Base-by-base conservation (phyloP, 345 rosid genomes). In the Cardamine resedifolia region DNA sequence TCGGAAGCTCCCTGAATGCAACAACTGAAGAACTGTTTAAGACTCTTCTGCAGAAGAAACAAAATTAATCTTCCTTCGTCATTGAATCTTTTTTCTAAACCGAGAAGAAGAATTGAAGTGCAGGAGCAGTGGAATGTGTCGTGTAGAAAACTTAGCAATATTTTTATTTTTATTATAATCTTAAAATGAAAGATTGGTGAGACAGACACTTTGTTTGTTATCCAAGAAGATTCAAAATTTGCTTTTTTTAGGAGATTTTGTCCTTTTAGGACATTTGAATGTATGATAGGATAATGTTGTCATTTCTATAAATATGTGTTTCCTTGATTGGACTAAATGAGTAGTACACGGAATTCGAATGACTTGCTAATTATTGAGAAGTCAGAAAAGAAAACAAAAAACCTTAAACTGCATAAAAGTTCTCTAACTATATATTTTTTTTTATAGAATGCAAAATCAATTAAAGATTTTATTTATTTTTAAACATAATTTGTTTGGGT, bases 1-100 rank as follows among this genome's bases (percentile, higher is more conserved):
- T 57, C 86, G 94, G 47, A 91, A 85, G 80, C 65, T 44, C 53
- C 79, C 78, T 10, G 70, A 75, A 58, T 24, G 39, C 64, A 77
- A 71, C 68, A 71, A 77, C 63, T 64, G 24, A 71, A 57, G 27
- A 63, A 63, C 3, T 28, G 14, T 34, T 66, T 8, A 55, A 73
- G 58, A 45, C 58, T 66, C 53, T 19, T 67, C 14, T 50, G 73
- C 60, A 38, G 53, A 59, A 66, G 47, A 39, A 66, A 64, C 64
- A 33, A 56, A 12, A 33, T 3, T 11, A 7, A 34, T 24, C 30
- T 34, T 56, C 27, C 27, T 5, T 49, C 38, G 16, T 64, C 64
- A 10, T 7, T 16, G 41, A 61, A 53, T 69, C 52, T 24, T 12
- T 12, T 12, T 21, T 18, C 48, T 5, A 41, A 27, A 21, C 28